Conservation (phyloP, 2,329 filamentous ascomycete genomes). For the Aspergillus amoenus region DNA sequence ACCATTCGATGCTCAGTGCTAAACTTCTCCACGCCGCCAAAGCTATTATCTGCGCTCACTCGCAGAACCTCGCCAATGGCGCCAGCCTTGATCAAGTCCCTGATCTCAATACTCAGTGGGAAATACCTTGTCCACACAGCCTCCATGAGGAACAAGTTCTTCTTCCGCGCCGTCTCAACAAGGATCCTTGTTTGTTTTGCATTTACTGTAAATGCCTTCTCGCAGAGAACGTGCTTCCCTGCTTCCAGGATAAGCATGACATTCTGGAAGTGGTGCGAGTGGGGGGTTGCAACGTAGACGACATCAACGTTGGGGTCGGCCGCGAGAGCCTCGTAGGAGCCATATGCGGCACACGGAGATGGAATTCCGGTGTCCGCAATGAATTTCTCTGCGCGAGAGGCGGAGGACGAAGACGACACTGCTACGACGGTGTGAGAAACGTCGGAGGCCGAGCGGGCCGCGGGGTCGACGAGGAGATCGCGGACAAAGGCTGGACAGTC, state of each 20-base stretch:
- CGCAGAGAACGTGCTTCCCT: constrained; percentile 85
- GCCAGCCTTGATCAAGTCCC: constrained; percentile 55
- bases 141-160: constrained; percentile 77
- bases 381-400: constrained; percentile 69
- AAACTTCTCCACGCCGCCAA: constrained; percentile 60
- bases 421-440: constrained; percentile 75
- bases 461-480: constrained; percentile 75
- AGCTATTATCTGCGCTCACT: constrained; percentile 61
- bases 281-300: constrained; percentile 84
- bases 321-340: constrained; percentile 79
- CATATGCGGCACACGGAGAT: constrained; percentile 68
- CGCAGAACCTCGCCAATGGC: constrained; percentile 60
- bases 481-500: constrained; percentile 60
- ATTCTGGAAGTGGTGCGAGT: constrained; percentile 93
- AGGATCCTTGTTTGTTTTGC: constrained; percentile 73
- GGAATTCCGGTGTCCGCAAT: constrained; percentile 70
- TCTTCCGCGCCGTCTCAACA: constrained; percentile 68
- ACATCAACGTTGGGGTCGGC: constrained; percentile 77
- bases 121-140: constrained; percentile 90
- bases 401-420: constrained; percentile 74
- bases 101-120: constrained; percentile 73
- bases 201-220: constrained; percentile 87
- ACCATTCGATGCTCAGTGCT: constrained; percentile 72
- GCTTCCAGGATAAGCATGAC: constrained; percentile 78
- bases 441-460: constrained; percentile 66